Conservation (phyloP, 2,329 filamentous ascomycete species). For the Aschersonia sp. region DNA sequence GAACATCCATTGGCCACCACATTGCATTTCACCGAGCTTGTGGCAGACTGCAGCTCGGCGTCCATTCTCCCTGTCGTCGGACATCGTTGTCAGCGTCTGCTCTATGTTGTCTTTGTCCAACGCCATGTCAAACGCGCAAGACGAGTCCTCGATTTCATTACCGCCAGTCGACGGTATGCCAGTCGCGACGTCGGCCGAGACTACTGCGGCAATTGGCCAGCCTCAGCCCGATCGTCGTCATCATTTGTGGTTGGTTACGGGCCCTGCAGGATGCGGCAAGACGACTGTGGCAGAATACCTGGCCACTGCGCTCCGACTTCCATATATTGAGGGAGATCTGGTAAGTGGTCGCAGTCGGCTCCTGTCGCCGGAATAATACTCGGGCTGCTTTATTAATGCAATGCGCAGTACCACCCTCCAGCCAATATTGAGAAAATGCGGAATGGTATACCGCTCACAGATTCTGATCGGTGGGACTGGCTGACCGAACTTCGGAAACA, state of each 20-base stretch:
- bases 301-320: conserved; percentile 45
- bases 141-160: background rate
- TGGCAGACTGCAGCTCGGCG: too few species aligned
- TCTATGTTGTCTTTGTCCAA: conserved; percentile 3
- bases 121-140: conserved; percentile 2
- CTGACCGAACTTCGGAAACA: conserved; percentile 64
- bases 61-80: too few species aligned
- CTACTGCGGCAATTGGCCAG: conserved; percentile 10
- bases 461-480: conserved; percentile 97
- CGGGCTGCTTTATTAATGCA: background rate
- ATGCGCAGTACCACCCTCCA: conserved; percentile 51
- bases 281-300: conserved; percentile 58
- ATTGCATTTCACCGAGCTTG: too few species aligned
- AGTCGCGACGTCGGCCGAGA: conserved; percentile 11
- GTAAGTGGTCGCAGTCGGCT: conserved; percentile 30
- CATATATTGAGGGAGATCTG: conserved; percentile 67
- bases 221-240: conserved; percentile 28
- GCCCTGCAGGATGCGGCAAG: conserved; percentile 69
- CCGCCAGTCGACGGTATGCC: conserved; percentile 1
- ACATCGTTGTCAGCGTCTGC: too few species aligned
- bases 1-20: too few species aligned
- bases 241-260: conserved; percentile 71
- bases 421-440: conserved; percentile 88
- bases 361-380: background rate
- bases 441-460: conserved; percentile 68